Percentiles rank a stretch among this genome's conserved stretches.
These are phyloP conservation scores for Cystobasidium slooffiae DNA, from an alignment of 1,284 basidiomycete species.

Conservation along the genomic window DNA sequence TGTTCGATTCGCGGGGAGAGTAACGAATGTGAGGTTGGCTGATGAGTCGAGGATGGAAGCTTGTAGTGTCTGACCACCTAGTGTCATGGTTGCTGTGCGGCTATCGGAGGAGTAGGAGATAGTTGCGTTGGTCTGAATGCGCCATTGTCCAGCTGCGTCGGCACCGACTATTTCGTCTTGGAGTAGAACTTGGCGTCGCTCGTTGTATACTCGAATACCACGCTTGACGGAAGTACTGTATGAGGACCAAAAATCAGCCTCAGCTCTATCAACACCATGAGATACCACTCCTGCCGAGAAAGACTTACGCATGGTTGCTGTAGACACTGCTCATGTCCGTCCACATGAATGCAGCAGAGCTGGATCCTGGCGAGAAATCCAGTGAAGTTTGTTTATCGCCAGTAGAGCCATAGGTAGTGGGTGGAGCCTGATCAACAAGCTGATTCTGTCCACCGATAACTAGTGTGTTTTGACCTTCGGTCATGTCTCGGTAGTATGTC, in stretches of 20 bases:
- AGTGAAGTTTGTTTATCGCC: conserved; percentile 78
- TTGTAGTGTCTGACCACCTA: conserved; percentile 65
- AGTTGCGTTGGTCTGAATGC: conserved; percentile 91
- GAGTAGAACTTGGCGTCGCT: conserved; percentile 80
- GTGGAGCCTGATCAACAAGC: conserved; percentile 67
- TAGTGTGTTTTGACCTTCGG: conserved; percentile 90
- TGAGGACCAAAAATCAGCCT: background rate
- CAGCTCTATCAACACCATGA: conserved; percentile 55
- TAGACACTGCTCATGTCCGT: conserved; percentile 82
- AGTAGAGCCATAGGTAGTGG: conserved; percentile 66
- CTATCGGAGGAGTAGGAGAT: conserved; percentile 54
- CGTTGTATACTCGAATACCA: conserved; percentile 84
- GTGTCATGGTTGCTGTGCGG: conserved; percentile 67
- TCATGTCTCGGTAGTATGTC: conserved; percentile 93
- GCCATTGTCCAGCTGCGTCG: conserved; percentile 69
- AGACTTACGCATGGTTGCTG: conserved; percentile 57
- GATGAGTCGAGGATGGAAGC: conserved; percentile 60
- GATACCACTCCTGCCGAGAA: conserved; percentile 52
- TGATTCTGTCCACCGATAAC: conserved; percentile 80
- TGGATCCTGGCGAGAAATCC: conserved; percentile 63
- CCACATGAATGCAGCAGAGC: conserved; percentile 82
- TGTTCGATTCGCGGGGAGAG: conserved; percentile 49
- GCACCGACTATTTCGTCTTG: conserved; percentile 57
- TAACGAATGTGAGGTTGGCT: conserved; percentile 56
- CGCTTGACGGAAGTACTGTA: conserved; percentile 64